Base-by-base conservation (phyloP, 2,329 filamentous ascomycete genomes). In the Rhexocercosporidium sp. region DNA sequence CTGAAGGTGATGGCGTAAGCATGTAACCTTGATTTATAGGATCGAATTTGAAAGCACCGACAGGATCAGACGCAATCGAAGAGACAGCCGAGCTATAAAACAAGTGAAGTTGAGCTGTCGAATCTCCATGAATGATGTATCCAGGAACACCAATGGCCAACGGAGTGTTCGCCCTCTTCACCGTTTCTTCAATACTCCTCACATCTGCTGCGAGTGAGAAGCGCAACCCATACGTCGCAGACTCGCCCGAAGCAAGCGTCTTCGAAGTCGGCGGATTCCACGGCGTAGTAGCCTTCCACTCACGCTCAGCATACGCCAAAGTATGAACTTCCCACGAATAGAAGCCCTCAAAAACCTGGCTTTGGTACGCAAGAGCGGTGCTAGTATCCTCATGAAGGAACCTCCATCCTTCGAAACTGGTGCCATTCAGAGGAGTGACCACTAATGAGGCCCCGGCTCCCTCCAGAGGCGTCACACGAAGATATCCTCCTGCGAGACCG, bases 281-380 rank as follows among this genome's bases (percentile, higher is more conserved):
- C 0, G 86, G 86, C 1, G 78, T 73, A 0, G 75, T 77, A 0
- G 65, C 72, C 0, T 78, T 79, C 87, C 86, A 89, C 71, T 89
- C 85, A 0, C 82, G 82, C 67, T 88, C 83, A 0, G 84, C 84
- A 76, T 82, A 88, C 0, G 86, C 86, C 64, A 82, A 80, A 14
- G 81, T 83, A 61, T 85, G 79, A 0, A 84, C 80, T 70, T 88
- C 83, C 86, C 86, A 89, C 70, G 88, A 85, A 66, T 89, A 89
- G 68, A 86, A 82, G 0, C 86, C 86, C 71, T 89, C 86, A 66
- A 86, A 89, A 0, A 82, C 85, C 70, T 88, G 86, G 54, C 82
- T 84, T 5, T 78, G 79, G 71, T 88, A 88, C 11, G 69, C 72
- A 0, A 80, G 80, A 11, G 73, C 77, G 0, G 79, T 77, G 29